These are phyloP conservation scores for Amaranthus palmeri DNA, from an alignment of 148 eudicot species.

Conservation along the genomic window DNA sequence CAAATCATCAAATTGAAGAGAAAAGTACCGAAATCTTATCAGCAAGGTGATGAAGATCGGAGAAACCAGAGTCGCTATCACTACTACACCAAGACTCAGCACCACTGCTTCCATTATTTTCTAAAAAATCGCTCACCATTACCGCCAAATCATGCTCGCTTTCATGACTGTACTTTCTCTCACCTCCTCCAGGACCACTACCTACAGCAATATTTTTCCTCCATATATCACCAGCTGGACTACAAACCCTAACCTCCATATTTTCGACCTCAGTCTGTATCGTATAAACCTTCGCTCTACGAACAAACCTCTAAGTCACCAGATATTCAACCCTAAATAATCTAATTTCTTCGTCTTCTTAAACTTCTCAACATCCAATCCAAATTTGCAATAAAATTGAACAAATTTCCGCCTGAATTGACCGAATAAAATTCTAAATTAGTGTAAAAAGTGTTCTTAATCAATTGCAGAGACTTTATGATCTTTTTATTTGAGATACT, in stretches of 20 bases:
- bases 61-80: conserved; percentile 70
- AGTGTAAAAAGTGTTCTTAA: too few species aligned
- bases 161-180: conserved; percentile 41
- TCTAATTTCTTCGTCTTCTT: background rate
- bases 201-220: background rate
- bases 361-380: background rate
- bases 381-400: background rate
- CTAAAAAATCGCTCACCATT: conserved; percentile 81
- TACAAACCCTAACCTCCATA: conserved; percentile 20
- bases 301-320: conserved; percentile 29
- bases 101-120: conserved; percentile 57
- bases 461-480: too few species aligned
- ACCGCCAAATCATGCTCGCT: conserved; percentile 81
- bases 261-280: conserved; percentile 4
- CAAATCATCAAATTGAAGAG: background rate
- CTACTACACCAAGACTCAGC: conserved; percentile 63
- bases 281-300: conserved; percentile 23
- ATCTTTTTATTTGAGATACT: too few species aligned
- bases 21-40: conserved; percentile 60
- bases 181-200: background rate
- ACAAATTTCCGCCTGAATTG: background rate
- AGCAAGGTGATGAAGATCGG: conserved; percentile 58
- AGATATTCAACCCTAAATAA: conserved; percentile 12
- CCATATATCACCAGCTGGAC: conserved; percentile 42
- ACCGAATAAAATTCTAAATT: too few species aligned